Evolutionary conservation across 768 basidiomycete genomes (phyloP), one percentile per base, ranked within the genome.

Genomic region (Mycena sanguinolenta): DNA sequence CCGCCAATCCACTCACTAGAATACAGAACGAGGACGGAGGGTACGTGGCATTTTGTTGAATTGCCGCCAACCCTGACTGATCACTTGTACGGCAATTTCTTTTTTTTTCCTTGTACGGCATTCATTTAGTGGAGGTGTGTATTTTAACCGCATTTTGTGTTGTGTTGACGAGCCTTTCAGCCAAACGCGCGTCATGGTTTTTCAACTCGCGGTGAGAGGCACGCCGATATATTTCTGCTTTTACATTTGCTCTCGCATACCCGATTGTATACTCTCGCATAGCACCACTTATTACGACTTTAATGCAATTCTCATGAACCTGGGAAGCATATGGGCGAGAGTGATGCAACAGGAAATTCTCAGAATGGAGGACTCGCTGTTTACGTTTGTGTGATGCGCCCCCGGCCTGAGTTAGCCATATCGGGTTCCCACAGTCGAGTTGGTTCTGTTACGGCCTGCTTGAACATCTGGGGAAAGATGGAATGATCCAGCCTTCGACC

Each of bases 151-250:
- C 70, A 68, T 64, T 72, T 73, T 76, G 66, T 61, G 55, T 67
- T 67, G 60, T 67, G 44, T 72, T 76, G 44, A 79, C 67, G 61
- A 58, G 25, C 69, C 53, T 28, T 75, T 44, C 81, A 94, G 94
- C 93, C 73, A 96, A 96, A 84, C 93, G 95, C 71, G 93, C 95
- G 61, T 96, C 95, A 67, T 96, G 95, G 95, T 96, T 96, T 83
- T 96, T 96, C 87, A 93, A 92, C 80, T 91, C 93, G 74, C 91
- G 92, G 79, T 92, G 83, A 88, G 75, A 69, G 73, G 58, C 19
- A 49, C 42, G 27, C n/a, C 46, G 23, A 25, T 27, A 25, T 64
- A 63, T 72, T 65, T 71, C 62, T 77, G 62, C 63, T 75, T n/a
- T 34, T 73, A 42, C 52, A 63, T 69, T 49, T 65, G 67, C 69